A percentile compares a stretch with the other conserved stretches of the same genome.
These are phyloP conservation scores for Clausena lansium DNA, from an alignment of 345 rosid species.

Conservation along the genomic window DNA sequence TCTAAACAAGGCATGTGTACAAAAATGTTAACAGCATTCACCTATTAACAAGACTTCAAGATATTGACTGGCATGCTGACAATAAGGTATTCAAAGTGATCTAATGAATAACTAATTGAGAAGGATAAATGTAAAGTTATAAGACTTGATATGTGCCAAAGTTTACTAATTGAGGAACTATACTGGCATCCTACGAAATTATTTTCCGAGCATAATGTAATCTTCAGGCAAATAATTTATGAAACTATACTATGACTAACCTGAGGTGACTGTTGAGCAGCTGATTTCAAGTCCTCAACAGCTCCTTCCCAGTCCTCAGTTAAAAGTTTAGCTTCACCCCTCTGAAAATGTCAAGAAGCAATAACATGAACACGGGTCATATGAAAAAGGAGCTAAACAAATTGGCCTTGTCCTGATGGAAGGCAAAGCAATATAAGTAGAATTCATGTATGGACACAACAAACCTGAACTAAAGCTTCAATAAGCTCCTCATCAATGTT, in stretches of 20 bases:
- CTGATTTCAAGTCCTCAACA: slow-evolving; percentile 79
- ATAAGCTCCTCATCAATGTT: slow-evolving; percentile 73
- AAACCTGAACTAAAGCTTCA: slow-evolving; percentile 92
- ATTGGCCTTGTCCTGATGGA: not conserved
- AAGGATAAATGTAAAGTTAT: not conserved
- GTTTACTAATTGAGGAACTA: not conserved
- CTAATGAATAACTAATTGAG: not conserved
- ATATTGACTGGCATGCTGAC: not conserved
- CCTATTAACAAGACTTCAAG: not conserved
- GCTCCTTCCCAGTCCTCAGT: slow-evolving; percentile 99
- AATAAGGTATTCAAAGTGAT: not conserved
- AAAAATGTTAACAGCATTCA: not conserved
- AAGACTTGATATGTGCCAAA: not conserved
- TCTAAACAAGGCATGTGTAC: not conserved
- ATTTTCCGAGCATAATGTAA: not conserved
- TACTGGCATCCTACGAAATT: not conserved
- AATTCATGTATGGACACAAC: slow-evolving; percentile 15
- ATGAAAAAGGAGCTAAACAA: not conserved
- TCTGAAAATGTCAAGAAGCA: slow-evolving; percentile 35
- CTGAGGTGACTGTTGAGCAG: slow-evolving; percentile 88
- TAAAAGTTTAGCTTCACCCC: slow-evolving; percentile 95
- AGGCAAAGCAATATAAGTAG: not conserved
- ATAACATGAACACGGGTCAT: not conserved
- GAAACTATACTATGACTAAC: slow-evolving; percentile 34
- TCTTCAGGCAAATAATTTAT: not conserved